Conservation (phyloP, 805 yeast species). For the Phaffomyces antillensis region DNA sequence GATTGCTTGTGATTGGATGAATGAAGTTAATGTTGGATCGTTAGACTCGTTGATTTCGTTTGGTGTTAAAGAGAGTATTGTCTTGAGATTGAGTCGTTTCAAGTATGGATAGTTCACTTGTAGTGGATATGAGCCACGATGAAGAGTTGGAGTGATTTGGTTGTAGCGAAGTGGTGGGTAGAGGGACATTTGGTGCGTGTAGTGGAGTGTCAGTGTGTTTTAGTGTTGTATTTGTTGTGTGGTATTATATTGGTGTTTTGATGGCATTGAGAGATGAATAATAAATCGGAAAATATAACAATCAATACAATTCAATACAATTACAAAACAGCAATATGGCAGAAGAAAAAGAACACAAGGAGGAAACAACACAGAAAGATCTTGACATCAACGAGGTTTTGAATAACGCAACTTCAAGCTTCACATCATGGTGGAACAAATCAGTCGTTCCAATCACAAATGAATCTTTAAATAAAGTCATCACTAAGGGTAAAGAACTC, state of each 20-base stretch:
- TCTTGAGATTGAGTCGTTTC: slow-evolving; percentile 53
- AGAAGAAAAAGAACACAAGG: no score
- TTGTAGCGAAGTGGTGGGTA: slow-evolving; percentile 76
- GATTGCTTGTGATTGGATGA: slow-evolving; percentile 51
- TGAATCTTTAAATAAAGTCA: slow-evolving; percentile 25
- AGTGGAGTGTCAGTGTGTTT: no score
- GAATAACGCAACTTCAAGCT: no score
- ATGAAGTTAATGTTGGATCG: slow-evolving; percentile 44
- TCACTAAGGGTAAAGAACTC: slow-evolving; percentile 30
- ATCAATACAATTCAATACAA: no score
- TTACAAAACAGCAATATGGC: no score
- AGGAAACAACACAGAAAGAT: no score
- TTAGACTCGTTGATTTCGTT: slow-evolving; percentile 51
- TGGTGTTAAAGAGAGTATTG: slow-evolving; percentile 77
- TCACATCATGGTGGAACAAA: not conserved
- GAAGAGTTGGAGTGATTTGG: slow-evolving; percentile 59
- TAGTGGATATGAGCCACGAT: slow-evolving; percentile 85
- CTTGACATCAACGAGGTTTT: no score
- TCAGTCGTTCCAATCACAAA: not conserved
- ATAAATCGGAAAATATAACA: no score
- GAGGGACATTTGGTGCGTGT: slow-evolving; percentile 12
- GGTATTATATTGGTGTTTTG: not conserved
- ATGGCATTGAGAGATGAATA: no score
- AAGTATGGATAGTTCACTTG: slow-evolving; percentile 65
- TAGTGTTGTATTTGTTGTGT: not conserved